These are phyloP conservation scores for Taphrina communis DNA, from an alignment of 1,139 yeast species.

Conservation along the genomic window DNA sequence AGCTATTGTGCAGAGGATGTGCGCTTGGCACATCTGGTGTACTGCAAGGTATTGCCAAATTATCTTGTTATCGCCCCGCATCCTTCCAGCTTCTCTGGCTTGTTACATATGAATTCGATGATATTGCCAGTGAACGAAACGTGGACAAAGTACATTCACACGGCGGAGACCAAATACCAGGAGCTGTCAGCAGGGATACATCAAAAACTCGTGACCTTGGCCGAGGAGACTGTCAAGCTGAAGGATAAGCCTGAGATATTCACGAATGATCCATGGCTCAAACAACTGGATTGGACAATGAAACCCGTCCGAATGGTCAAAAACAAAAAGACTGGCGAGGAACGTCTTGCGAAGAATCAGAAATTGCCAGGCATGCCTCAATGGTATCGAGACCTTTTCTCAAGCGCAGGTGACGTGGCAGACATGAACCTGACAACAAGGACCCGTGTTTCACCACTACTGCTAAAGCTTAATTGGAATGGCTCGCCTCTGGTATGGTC, in stretches of 20 bases:
- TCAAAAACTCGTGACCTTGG: conserved; percentile 63
- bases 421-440: conserved; percentile 68
- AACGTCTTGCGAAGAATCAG: conserved; percentile 62
- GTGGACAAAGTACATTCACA: conserved; percentile 76
- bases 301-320: conserved; percentile 68
- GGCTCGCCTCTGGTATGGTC: conserved; percentile 82
- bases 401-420: conserved; percentile 54
- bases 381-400: conserved; percentile 82
- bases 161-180: conserved; percentile 71
- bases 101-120: conserved; percentile 74
- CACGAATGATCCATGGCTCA: conserved; percentile 78
- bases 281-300: conserved; percentile 85
- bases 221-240: conserved; percentile 62
- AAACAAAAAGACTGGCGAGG: conserved; percentile 67
- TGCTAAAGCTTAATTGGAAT: conserved; percentile 84
- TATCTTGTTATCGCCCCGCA: conserved; percentile 79
- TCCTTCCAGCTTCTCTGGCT: conserved; percentile 92
- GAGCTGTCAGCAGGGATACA: conserved; percentile 65
- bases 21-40: conserved; percentile 71
- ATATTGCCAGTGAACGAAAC: conserved; percentile 75
- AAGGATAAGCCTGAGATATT: conserved; percentile 52
- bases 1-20: conserved; percentile 88
- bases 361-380: conserved; percentile 89
- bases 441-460: conserved; percentile 75
- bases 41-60: conserved; percentile 69